These are phyloP conservation scores for Termitomyces sp. DNA, from an alignment of 768 basidiomycete genomes.

Conservation along the genomic window DNA sequence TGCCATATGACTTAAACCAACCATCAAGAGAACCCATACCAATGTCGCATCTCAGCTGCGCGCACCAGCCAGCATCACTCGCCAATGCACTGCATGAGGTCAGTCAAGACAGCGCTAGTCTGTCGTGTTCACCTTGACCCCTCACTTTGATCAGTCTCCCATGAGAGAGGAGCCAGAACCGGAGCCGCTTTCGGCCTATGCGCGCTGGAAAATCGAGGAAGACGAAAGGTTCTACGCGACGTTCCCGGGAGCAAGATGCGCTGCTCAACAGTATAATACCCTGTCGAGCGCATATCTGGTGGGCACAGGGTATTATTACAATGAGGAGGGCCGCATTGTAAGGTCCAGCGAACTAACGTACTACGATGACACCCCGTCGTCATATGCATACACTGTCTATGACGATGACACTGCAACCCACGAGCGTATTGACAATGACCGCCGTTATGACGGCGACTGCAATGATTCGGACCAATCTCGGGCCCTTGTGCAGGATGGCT, in stretches of 20 bases:
- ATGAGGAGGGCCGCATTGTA: slow-evolving; percentile 4
- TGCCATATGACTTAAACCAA: neutral
- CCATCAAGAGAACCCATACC: slow-evolving; percentile 1
- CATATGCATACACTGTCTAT: neutral
- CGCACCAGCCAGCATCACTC: slow-evolving; percentile 3
- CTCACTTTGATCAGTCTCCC: slow-evolving; percentile 2
- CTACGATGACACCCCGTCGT: neutral
- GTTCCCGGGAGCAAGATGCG: slow-evolving; percentile 28
- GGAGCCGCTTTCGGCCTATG: slow-evolving; percentile 20
- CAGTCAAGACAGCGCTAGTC: neutral
- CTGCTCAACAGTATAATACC: slow-evolving; percentile 13
- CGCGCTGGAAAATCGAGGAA: slow-evolving; percentile 27
- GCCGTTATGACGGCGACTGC: neutral
- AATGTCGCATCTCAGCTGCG: slow-evolving; percentile 1
- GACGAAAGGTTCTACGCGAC: slow-evolving; percentile 34
- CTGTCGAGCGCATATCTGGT: slow-evolving; percentile 9
- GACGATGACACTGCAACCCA: neutral
- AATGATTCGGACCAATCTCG: neutral
- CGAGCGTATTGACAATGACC: neutral
- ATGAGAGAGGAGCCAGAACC: slow-evolving; percentile 7
- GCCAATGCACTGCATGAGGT: slow-evolving; percentile 3
- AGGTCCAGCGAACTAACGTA: neutral
- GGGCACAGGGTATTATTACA: slow-evolving; percentile 11
- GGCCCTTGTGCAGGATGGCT: neutral
- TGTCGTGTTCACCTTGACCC: neutral